Percentiles rank a stretch among this genome's conserved stretches.
Evolutionary conservation across 306 rosid species (phyloP).

Genomic region (Carpinus viminea): DNA sequence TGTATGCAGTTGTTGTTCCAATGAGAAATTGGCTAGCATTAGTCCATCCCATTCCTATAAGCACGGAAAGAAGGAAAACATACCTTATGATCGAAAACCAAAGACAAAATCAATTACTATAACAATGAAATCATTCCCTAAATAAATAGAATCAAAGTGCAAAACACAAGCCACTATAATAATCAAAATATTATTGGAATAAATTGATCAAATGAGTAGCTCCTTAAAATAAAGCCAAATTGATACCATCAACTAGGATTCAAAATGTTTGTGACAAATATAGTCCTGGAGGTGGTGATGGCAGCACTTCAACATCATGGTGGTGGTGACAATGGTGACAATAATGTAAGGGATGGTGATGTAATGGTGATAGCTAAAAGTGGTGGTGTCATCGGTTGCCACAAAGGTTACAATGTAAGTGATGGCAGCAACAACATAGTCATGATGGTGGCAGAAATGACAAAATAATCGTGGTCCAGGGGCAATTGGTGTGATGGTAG

Average conservation of each 20-base stretch:
- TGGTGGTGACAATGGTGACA: no score
- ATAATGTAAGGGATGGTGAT: no score
- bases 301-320: no score
- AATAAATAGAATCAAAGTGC: not conserved
- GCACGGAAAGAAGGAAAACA: conserved; percentile 15
- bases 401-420: no score
- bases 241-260: not conserved
- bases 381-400: no score
- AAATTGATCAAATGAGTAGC: not conserved
- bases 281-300: not conserved
- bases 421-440: no score
- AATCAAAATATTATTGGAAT: not conserved
- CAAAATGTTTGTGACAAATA: not conserved
- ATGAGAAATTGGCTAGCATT: conserved; percentile 84
- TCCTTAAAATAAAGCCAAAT: not conserved
- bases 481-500: no score
- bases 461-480: no score
- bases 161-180: conserved; percentile 21
- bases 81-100: not conserved
- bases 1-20: conserved; percentile 91
- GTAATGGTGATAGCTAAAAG: no score
- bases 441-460: no score
- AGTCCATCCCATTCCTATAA: conserved; percentile 90
- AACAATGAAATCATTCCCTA: not conserved
- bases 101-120: not conserved